Conservation (phyloP, 2,329 filamentous ascomycete species). For the Acrocalymma vagum region DNA sequence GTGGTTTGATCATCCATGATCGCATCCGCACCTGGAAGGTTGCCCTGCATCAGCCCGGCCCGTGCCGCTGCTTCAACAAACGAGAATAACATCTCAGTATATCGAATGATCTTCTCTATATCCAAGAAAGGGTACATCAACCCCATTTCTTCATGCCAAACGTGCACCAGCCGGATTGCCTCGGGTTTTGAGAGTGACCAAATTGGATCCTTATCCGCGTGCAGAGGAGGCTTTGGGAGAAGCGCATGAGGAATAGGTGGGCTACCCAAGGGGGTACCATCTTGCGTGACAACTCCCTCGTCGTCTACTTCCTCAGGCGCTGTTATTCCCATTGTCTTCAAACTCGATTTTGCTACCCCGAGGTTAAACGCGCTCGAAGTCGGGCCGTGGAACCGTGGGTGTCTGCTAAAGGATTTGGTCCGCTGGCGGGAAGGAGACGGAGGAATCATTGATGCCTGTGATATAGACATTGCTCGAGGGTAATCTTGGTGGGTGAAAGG, state of each 20-base stretch:
- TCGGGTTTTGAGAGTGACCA: conserved; percentile 82
- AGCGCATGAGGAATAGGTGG: conserved; percentile 40
- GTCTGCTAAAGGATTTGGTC: conserved; percentile 50
- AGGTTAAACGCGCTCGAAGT: conserved; percentile 87
- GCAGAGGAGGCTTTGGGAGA: conserved; percentile 34
- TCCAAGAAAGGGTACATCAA: conserved; percentile 90
- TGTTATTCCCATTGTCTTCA: conserved; percentile 89
- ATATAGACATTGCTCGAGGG: conserved; percentile 46
- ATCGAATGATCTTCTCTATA: conserved; percentile 74
- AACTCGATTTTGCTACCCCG: conserved; percentile 84
- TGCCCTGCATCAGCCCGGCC: conserved; percentile 65
- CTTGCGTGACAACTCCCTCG: conserved; percentile 62
- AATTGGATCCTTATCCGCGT: conserved; percentile 74
- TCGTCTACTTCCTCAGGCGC: conserved; percentile 69
- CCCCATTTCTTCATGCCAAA: conserved; percentile 90
- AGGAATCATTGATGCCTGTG: conserved; percentile 42
- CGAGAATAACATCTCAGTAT: conserved; percentile 73
- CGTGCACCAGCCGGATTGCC: conserved; percentile 76
- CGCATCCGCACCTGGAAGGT: conserved; percentile 63
- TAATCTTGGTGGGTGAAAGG: conserved; percentile 41
- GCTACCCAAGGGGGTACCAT: conserved; percentile 61
- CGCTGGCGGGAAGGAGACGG: conserved; percentile 49
- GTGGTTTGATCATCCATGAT: conserved; percentile 72
- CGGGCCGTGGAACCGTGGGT: conserved; percentile 79
- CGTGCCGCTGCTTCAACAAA: conserved; percentile 75